A percentile compares a stretch with the other conserved stretches of the same genome.
Evolutionary conservation across 2,329 filamentous ascomycete species (phyloP).

Genomic region (Scedosporium aurantiacum): DNA sequence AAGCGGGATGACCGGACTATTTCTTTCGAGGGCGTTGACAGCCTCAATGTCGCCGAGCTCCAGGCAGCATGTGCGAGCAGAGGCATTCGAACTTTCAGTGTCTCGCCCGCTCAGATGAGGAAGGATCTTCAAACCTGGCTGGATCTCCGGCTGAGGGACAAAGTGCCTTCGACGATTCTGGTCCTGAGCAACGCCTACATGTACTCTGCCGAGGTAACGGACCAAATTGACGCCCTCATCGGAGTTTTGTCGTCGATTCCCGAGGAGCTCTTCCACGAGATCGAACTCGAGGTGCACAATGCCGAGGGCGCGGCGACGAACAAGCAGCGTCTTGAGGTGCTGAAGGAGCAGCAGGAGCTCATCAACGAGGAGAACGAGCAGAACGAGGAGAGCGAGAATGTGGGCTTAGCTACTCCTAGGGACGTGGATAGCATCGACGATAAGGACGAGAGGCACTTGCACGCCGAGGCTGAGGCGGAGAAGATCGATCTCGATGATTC

Average conservation of each 20-base stretch:
- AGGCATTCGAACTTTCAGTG: slow-evolving; percentile 83
- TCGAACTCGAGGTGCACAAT: slow-evolving; percentile 94
- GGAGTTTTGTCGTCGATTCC: slow-evolving; percentile 90
- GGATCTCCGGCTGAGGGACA: slow-evolving; percentile 82
- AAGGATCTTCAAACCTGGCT: slow-evolving; percentile 91
- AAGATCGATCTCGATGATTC: slow-evolving; percentile 13
- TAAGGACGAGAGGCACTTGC: slow-evolving; percentile 60
- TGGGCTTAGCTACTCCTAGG: slow-evolving; percentile 63
- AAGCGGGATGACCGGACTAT: slow-evolving; percentile 96
- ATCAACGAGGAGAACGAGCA: slow-evolving; percentile 97
- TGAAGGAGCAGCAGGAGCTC: slow-evolving; percentile 96
- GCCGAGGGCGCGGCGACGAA: slow-evolving; percentile 96
- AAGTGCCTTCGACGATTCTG: slow-evolving; percentile 89
- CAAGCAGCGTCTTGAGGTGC: slow-evolving; percentile 94
- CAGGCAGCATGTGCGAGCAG: slow-evolving; percentile 87
- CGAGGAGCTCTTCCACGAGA: slow-evolving; percentile 98
- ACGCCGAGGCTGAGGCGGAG: slow-evolving; percentile 32
- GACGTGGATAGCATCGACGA: slow-evolving; percentile 92
- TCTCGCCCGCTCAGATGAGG: slow-evolving; percentile 77
- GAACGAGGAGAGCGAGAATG: slow-evolving; percentile 67
- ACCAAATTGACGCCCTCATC: slow-evolving; percentile 85
- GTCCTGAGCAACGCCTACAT: slow-evolving; percentile 97
- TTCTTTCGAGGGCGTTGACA: slow-evolving; percentile 84
- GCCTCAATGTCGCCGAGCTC: slow-evolving; percentile 82
- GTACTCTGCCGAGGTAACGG: slow-evolving; percentile 85